Percentiles rank a stretch among this genome's conserved stretches.
These are phyloP conservation scores for Rubroboletus pulcherrimus DNA, from an alignment of 768 basidiomycete species.

Conservation along the genomic window DNA sequence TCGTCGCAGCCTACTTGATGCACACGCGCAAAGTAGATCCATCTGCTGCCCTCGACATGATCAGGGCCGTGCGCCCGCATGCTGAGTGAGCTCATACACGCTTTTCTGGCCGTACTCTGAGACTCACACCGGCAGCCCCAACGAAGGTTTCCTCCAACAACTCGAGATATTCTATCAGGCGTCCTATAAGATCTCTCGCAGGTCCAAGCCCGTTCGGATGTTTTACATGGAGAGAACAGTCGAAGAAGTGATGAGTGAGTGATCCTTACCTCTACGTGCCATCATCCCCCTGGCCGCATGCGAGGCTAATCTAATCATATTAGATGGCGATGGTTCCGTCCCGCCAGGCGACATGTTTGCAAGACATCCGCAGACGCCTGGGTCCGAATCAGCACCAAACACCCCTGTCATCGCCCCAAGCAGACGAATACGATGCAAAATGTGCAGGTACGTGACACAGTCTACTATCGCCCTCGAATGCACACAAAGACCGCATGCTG, in stretches of 20 bases:
- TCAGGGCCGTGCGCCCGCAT: conserved; percentile 60
- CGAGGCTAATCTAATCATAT: conserved; percentile 6
- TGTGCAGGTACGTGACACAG: conserved; percentile 62
- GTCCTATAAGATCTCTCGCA: conserved; percentile 60
- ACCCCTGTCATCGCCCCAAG: conserved; percentile 54
- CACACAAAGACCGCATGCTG: not conserved
- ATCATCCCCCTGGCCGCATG: not conserved
- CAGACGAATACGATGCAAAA: conserved; percentile 83
- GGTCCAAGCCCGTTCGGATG: conserved; percentile 69
- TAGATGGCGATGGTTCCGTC: conserved; percentile 72
- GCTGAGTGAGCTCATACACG: conserved; percentile 55
- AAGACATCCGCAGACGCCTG: conserved; percentile 60
- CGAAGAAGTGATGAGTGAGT: conserved; percentile 76
- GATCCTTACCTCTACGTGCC: not conserved
- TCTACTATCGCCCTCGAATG: not conserved
- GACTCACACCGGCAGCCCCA: conserved; percentile 56
- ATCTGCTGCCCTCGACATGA: conserved; percentile 62
- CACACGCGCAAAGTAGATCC: conserved; percentile 56
- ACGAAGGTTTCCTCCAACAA: conserved; percentile 76
- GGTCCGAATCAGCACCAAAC: conserved; percentile 50
- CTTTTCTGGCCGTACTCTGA: not conserved
- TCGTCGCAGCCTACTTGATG: conserved; percentile 90
- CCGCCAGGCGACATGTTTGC: conserved; percentile 75
- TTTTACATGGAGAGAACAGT: conserved; percentile 80
- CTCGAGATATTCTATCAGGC: conserved; percentile 76